Evolutionary conservation across 306 rosid species (phyloP), one percentile per base, ranked within the genome.

Genomic region (Cicer judaicum): DNA sequence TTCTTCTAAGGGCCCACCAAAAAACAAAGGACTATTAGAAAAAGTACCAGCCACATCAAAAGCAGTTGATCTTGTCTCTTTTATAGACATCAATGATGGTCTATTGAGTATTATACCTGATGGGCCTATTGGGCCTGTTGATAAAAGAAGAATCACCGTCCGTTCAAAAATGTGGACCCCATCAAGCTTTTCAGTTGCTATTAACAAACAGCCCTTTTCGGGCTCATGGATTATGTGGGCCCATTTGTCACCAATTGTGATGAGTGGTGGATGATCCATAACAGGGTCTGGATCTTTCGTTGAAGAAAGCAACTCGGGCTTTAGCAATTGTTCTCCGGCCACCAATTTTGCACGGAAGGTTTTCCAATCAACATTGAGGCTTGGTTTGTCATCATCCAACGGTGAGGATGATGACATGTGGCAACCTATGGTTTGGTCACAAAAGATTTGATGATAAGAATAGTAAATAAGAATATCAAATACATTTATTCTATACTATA

Each of bases 121-220:
- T 56, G 95, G 92, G 65, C 97, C 98, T 48, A 92, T 11, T 0
- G 87, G 89, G 67, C 95, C 93, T 7, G 83, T 86, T 7, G 92
- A 81, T n/a, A 94, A 55, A 10, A 92, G 77, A 39, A 92, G 89
- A 50, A 94, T 68, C 18, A 94, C 97, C 1, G 96, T 83, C 15
- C 93, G 78, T 54, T 92, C 96, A 21, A 92, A 94, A 4, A 94
- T 88, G 71, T 94, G 97, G 53, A 91, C 96, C 68, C 99, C 96
- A 13, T 92, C 92, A 0, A 92, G 95, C 90, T 86, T 90, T 49
- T 90, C 92, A 0, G 92, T 88, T 3, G 99, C 95, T 0, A 94
- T 82, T 10, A 92, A 85, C n/a, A 94, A 82, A 73, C 99, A 94
- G 2, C 98, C 98, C 43, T 62, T 94, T 81, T 91, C 97, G 1